Percentiles rank a stretch among this genome's conserved stretches.
Evolutionary conservation across 768 basidiomycete genomes (phyloP).

Genomic region (Phylloporus sp.): DNA sequence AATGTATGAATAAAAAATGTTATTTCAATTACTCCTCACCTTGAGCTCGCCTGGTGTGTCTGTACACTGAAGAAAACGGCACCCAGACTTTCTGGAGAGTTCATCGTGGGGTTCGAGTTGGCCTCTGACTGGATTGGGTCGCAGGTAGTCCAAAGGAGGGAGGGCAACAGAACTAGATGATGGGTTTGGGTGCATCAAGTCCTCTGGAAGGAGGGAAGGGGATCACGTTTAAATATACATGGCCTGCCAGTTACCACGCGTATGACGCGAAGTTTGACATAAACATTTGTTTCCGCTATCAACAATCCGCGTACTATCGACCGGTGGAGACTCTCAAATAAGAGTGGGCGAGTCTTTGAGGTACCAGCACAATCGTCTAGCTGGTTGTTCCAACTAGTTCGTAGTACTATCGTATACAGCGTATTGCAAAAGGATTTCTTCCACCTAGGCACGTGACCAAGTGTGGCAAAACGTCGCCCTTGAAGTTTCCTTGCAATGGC

Average conservation of each 20-base stretch:
- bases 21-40: conserved; percentile 33
- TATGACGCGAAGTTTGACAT: not conserved
- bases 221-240: not conserved
- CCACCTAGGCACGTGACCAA: not conserved
- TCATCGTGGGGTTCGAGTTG: conserved; percentile 68
- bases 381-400: no score
- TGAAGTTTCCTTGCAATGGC: not conserved
- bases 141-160: conserved; percentile 50
- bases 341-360: no score
- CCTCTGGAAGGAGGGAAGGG: conserved; percentile 5
- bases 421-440: not conserved
- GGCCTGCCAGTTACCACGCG: conserved; percentile 13
- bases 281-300: conserved; percentile 12
- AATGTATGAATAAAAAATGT: conserved; percentile 2
- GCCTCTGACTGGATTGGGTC: conserved; percentile 65
- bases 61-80: conserved; percentile 71
- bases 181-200: conserved; percentile 23
- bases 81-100: conserved; percentile 48
- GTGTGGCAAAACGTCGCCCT: not conserved
- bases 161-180: conserved; percentile 20
- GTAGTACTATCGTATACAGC: not conserved
- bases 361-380: no score
- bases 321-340: not conserved
- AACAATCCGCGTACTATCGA: not conserved
- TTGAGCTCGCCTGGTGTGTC: conserved; percentile 75